Evolutionary conservation across 768 basidiomycete genomes (phyloP).

Genomic region (Lentinula sp.): DNA sequence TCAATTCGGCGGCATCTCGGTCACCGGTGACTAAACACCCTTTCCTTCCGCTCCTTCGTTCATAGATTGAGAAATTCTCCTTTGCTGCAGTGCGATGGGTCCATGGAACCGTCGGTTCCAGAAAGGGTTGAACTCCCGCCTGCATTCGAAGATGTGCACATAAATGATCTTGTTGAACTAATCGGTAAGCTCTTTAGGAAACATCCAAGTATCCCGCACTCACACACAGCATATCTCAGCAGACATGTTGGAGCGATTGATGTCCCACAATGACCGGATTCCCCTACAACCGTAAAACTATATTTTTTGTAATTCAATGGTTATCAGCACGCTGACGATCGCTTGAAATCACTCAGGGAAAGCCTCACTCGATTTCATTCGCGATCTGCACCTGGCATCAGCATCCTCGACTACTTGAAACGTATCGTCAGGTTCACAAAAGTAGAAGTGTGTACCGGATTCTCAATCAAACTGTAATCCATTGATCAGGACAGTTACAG

Average conservation of each 20-base stretch:
- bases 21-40: not conserved
- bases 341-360: constrained; percentile 45
- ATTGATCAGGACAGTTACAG: constrained; percentile 26
- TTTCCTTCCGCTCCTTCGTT: constrained; percentile 30
- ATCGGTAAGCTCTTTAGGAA: constrained; percentile 54
- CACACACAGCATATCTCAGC: constrained; percentile 38
- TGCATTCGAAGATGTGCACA: constrained; percentile 77
- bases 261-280: constrained; percentile 94
- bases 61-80: not conserved
- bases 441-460: constrained; percentile 65
- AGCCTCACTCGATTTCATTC: constrained; percentile 96
- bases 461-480: not conserved
- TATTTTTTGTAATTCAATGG: constrained; percentile 11
- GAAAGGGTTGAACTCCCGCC: constrained; percentile 75
- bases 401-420: constrained; percentile 86
- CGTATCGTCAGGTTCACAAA: constrained; percentile 95
- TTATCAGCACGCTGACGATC: constrained; percentile 5
- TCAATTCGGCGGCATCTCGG: not conserved
- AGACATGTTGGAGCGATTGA: constrained; percentile 94
- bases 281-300: constrained; percentile 73
- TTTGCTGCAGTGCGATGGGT: constrained; percentile 60
- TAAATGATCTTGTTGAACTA: constrained; percentile 81
- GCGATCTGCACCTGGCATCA: constrained; percentile 81
- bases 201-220: constrained; percentile 10
- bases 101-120: constrained; percentile 64